These are phyloP conservation scores for Aureobasidium leucospermi DNA, from an alignment of 2,329 filamentous ascomycete genomes.

Conservation along the genomic window DNA sequence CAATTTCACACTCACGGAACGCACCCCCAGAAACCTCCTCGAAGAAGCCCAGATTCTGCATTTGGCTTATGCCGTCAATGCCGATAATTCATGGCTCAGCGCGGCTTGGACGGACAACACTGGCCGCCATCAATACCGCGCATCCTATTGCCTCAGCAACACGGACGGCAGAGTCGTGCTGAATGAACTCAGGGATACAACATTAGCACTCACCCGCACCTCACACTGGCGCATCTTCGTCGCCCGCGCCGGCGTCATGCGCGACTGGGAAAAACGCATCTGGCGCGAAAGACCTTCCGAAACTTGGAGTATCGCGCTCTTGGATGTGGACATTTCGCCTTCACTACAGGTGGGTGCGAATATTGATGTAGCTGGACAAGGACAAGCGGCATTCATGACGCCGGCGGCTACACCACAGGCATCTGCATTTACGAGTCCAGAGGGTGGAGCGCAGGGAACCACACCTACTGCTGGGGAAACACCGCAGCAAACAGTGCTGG, in stretches of 20 bases:
- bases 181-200: conserved; percentile 61
- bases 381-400: conserved; percentile 38
- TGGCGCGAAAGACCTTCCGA: conserved; percentile 5
- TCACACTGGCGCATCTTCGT: conserved; percentile 73
- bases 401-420: conserved; percentile 58
- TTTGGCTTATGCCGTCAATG: conserved; percentile 67
- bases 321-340: conserved; percentile 22
- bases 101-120: conserved; percentile 75
- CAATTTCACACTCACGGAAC: conserved; percentile 63
- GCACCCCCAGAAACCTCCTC: conserved; percentile 64
- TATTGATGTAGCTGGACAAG: conserved; percentile 29
- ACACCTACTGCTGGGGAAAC: conserved; percentile 27
- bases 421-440: conserved; percentile 21
- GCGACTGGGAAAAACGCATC: conserved; percentile 12
- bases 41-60: conserved; percentile 76
- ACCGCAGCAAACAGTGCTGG: conserved; percentile 28
- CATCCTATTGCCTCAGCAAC: conserved; percentile 62
- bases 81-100: conserved; percentile 70
- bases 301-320: conserved; percentile 24
- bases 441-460: conserved; percentile 22
- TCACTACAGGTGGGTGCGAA: conserved; percentile 47
- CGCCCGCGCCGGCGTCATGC: conserved; percentile 52
- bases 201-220: conserved; percentile 60
- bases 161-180: conserved; percentile 24
- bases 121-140: conserved; percentile 64